Percentiles rank a stretch among this genome's conserved stretches.
Evolutionary conservation across 2,329 filamentous ascomycete species (phyloP).

Genomic region (Sporothrix sp.): DNA sequence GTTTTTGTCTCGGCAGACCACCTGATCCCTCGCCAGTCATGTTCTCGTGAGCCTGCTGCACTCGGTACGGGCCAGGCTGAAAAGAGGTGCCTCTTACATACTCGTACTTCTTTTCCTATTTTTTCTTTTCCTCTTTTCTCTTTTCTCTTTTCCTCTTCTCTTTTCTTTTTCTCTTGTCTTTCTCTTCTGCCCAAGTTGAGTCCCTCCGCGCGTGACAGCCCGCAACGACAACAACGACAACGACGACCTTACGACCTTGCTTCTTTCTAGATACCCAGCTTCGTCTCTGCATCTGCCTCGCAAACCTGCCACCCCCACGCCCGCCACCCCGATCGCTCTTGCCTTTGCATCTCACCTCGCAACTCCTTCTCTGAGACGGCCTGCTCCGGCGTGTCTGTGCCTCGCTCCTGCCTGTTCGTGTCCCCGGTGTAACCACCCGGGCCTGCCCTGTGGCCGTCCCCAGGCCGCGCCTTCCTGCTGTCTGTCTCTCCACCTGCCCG

Average conservation of each 20-base stretch:
- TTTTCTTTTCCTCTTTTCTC: neutral
- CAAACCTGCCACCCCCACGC: neutral
- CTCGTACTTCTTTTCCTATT: neutral
- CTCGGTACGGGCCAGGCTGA: slow-evolving; percentile 25
- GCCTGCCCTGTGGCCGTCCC: too few relatives aligned
- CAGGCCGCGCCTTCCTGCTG: too few relatives aligned
- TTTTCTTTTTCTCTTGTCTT: neutral
- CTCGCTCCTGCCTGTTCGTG: too few relatives aligned
- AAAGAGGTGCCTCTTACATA: slow-evolving; percentile 1
- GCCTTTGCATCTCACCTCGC: neutral
- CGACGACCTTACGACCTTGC: too few relatives aligned
- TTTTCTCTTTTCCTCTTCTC: neutral
- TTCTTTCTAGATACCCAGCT: too few relatives aligned
- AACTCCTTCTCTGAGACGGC: neutral
- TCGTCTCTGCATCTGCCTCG: neutral
- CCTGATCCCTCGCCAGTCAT: slow-evolving; percentile 21
- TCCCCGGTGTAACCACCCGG: too few relatives aligned
- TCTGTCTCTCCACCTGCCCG: too few relatives aligned
- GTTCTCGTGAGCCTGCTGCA: slow-evolving; percentile 24
- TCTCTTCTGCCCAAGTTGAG: too few relatives aligned
- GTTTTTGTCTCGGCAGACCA: slow-evolving; percentile 11
- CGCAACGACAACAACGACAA: too few relatives aligned
- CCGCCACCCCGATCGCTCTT: neutral
- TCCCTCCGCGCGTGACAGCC: too few relatives aligned
- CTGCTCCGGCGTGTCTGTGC: too few relatives aligned